Evolutionary conservation across 768 basidiomycete genomes (phyloP), one percentile per base, ranked within the genome.

Genomic region (Leccinum pellstonianum): DNA sequence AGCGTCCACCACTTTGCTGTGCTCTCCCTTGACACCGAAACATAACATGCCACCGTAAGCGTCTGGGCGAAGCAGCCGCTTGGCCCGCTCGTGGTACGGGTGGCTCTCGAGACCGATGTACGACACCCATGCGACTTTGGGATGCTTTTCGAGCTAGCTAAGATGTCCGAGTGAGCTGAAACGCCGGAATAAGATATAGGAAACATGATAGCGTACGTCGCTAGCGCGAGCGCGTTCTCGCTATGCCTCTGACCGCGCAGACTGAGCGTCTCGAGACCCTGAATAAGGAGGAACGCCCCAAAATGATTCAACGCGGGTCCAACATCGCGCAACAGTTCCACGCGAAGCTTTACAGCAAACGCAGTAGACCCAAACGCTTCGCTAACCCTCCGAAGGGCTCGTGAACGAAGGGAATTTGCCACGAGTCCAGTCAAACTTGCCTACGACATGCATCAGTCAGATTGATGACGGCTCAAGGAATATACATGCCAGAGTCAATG

Each of bases 11-110:
- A 88, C 78, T 56, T 79, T 79, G 73, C 81, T 83, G 3, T 75
- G 74, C 54, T 80, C 80, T 17, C 86, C 88, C 65, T 85, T 85
- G 61, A 91, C 73, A 9, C 91, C 93, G 66, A 94, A 93, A 73
- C 81, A 89, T 52, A 94, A 75, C 64, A 94, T 81, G n/a, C 90
- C 91, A 4, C 91, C 88, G 59, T 78, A 93, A 3, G 77, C 73
- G 14, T 70, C 54, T 0, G 75, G 71, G 3, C 86, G 78, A 54
- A 91, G 75, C 38, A 85, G 75, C 58, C 79, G 76, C 66, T 80
- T 77, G 12, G 90, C 91, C 7, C 80, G 69, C 50, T 73, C 72
- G 71, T 94, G 79, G 31, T 84, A 86, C 1, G 78, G 70, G 70
- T 95, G 93, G 2, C 70, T 73, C 52, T 74, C 70, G 2, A 93